Evolutionary conservation across 2,329 filamentous ascomycete species (phyloP), one percentile per base, ranked within the genome.

Genomic region (Fusarium robinianum): DNA sequence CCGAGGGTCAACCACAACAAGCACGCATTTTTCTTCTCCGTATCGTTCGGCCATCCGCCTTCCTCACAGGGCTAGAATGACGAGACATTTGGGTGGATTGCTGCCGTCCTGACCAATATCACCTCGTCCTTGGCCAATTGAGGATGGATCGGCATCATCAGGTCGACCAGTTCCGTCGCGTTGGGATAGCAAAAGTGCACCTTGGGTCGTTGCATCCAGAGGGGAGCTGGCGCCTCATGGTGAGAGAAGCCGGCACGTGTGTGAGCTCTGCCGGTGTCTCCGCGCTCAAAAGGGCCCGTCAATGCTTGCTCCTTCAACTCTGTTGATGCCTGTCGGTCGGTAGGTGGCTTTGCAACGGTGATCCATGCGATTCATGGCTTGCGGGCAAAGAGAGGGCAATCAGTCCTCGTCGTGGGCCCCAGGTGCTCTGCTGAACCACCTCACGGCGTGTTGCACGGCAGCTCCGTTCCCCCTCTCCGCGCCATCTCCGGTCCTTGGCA

Each of bases 11-110:
- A 8, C 32, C 21, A 19, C 14, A 35, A 30, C 24, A 33, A 35
- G n/a, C n/a, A n/a, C n/a, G n/a, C n/a, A n/a, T n/a, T n/a, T 14
- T n/a, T 22, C 30, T 40, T 46, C 29, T 33, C 48, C 51, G 45
- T 45, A 43, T 49, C 49, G 31, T n/a, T 38, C 14, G 38, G 41
- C 36, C 25, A 44, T 35, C 24, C 43, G 41, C 50, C 58, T 60
- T 60, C 57, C 53, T 42, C 41, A 45, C 55, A 46, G 30, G 57
- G 57, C 47, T 51, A 60, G 53, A 46, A 46, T 41, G 35, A 42
- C 21, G 22, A 55, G 43, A 45, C 35, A 40, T 35, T 43, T 30
- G 44, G 36, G 41, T 50, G 49, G 36, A 33, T 41, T 49, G 52
- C 6, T 21, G 17, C 47, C 14, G 33, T 48, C 53, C 39, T 55